Evolutionary conservation across 2,329 filamentous ascomycete genomes (phyloP).

Genomic region (Graphiopsis chlorocephala): DNA sequence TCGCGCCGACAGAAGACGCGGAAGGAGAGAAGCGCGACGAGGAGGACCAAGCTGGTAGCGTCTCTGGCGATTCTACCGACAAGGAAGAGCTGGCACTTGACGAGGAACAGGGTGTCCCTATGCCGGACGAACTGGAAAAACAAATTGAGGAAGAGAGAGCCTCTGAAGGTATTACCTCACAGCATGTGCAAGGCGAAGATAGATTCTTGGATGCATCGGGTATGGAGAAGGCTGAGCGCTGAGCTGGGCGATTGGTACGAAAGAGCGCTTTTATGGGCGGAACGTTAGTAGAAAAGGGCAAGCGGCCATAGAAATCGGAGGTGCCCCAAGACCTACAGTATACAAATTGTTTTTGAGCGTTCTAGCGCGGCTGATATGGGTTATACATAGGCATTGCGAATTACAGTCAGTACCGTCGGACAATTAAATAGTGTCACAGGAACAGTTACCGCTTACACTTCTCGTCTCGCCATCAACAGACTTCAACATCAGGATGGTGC

Average conservation of each 20-base stretch:
- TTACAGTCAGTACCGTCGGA: background rate
- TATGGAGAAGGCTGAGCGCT: constrained; percentile 25
- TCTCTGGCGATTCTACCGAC: constrained; percentile 13
- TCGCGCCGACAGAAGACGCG: constrained; percentile 28
- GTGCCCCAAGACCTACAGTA: no score
- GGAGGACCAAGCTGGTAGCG: background rate
- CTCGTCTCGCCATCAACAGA: no score
- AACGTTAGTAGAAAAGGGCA: background rate
- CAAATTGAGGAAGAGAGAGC: constrained; percentile 17
- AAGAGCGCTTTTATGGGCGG: background rate
- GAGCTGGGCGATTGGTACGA: background rate
- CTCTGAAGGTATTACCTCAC: background rate
- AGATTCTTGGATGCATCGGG: constrained; percentile 25
- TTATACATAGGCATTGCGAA: background rate
- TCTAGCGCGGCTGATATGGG: background rate
- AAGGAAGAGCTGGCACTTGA: constrained; percentile 22
- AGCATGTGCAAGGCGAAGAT: constrained; percentile 10
- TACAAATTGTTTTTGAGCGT: background rate
- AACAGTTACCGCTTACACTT: no score
- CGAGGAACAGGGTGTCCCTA: constrained; percentile 24
- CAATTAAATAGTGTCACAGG: background rate
- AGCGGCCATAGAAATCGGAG: no score
- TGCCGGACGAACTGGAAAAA: constrained; percentile 15
- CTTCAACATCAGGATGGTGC: background rate
- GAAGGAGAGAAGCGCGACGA: constrained; percentile 14